Evolutionary conservation across 768 basidiomycete genomes (phyloP), one percentile per base, ranked within the genome.

Genomic region (Mycena latifolia): DNA sequence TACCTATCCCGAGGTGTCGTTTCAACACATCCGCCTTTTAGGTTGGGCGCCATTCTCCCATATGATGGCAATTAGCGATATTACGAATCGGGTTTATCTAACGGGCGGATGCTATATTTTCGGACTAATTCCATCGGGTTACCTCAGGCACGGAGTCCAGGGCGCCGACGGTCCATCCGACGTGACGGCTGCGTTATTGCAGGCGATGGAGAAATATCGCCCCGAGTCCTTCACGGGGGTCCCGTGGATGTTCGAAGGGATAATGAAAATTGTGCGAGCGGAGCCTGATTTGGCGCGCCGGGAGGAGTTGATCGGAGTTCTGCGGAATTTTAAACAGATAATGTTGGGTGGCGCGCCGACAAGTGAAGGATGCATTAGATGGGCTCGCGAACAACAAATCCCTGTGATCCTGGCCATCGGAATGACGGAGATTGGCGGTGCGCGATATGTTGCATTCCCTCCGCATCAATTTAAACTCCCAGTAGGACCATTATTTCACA

Each of bases 31-130:
- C 46, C 74, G 76, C 24, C 71, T 75, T 25, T 68, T 80, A 15
- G 79, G 77, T 28, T 80, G 77, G 77, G 75, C 75, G 24, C 75
- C 77, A 0, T 78, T 77, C 75, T 76, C 76, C 18, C 78, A 79
- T 55, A 73, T 78, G 58, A 74, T 78, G 24, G 75, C 74, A 10
- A 29, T 75, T 15, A 67, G 68, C 55, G 76, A 80, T 59, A 52
- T 78, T 22, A 72, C 72, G 4, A 71, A 74, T 1, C 72, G 72
- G 11, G 73, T 72, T 55, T 61, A 77, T 35, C 67, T 79, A 35
- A 79, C 72, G 3, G 72, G 65, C 8, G 79, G 79, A 12, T 74
- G 72, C 35, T 80, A 80, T 61, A 69, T 76, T 43, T 80, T 80
- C 48, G 76, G 73, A 8, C 64, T 77, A 47, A 51, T 71, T 29